Percentiles rank a stretch among this genome's conserved stretches.
Evolutionary conservation across 305 asterid genomes (phyloP).

Genomic region (Vinca major): DNA sequence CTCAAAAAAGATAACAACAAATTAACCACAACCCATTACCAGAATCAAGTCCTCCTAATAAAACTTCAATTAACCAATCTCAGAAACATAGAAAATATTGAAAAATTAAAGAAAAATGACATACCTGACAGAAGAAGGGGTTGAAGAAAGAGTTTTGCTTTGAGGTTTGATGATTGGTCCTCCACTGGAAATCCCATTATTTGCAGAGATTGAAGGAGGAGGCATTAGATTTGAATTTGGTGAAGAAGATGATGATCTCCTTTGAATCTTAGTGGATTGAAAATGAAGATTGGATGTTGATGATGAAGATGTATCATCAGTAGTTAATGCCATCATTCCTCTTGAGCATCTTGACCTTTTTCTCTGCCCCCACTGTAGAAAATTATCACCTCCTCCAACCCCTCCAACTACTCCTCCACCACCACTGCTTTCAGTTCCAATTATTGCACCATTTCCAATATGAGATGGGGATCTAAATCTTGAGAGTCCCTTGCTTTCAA

Average conservation of each 20-base stretch:
- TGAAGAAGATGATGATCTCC: constrained; percentile 13
- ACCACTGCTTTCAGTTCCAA: neutral
- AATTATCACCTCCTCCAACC: constrained; percentile 2
- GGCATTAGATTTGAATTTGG: constrained; percentile 16
- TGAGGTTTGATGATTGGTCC: constrained; percentile 13
- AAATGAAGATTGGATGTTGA: neutral
- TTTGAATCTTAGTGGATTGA: constrained; percentile 14
- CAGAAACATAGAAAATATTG: neutral
- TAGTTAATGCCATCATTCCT: constrained; percentile 16
- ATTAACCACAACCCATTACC: neutral
- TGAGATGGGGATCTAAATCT: constrained; percentile 26
- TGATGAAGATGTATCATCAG: constrained; percentile 19
- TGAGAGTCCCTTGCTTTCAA: constrained; percentile 9
- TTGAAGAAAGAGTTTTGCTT: constrained; percentile 11
- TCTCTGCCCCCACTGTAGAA: constrained; percentile 29
- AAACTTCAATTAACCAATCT: neutral
- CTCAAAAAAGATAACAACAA: neutral
- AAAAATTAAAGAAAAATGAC: neutral
- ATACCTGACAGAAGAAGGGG: constrained; percentile 22
- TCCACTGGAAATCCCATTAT: constrained; percentile 13
- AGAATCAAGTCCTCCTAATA: neutral
- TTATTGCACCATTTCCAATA: constrained; percentile 8
- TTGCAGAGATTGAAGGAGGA: constrained; percentile 18
- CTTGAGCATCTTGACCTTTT: constrained; percentile 24
- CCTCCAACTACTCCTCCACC: too few relatives aligned